Evolutionary conservation across 257 asterid genomes (phyloP), one percentile per base, ranked within the genome.

Genomic region (Solanum pennellii): DNA sequence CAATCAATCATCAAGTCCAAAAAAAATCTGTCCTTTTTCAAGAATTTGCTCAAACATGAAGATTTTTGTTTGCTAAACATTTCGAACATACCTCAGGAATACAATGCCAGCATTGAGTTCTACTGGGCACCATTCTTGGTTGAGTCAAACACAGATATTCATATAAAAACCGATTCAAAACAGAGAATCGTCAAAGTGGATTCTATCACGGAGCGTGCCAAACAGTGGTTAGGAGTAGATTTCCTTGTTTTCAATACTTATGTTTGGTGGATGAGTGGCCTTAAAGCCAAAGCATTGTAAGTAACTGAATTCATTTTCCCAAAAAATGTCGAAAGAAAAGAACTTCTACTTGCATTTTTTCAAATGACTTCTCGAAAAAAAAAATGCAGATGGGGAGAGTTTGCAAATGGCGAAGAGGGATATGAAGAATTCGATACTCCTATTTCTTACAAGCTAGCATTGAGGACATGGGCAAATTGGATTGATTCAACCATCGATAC

Each of bases 391-490:
- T 94, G 99, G 99, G 98, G 98, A 68, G 94, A 95, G 9, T 96
- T 96, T 90, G 91, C 94, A 3, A 96, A 96, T 84, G 98, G 98
- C 15, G 94, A 91, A 49, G 94, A 95, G 86, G 99, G 98, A 31
- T 94, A 90, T 45, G 94, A 96, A 88, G 97, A 94, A 86, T 47
- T 95, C 85, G 98, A 94, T 62, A 88, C 97, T 1, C 83, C 89
- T 5, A 90, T 95, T 86, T 90, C 99, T 3, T 96, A 96, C 91
- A 93, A 88, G 69, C 71, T 96, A 87, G 99, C 92, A 49, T 87
- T 96, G 59, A 94, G 92, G 73, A 95, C 99, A 87, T 96, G 99
- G 98, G 99, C 99, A 12, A 96, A 96, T 80, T 96, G 99, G 99
- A 93, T 96, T 62, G 99, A 95, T 87, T 94, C 99, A 25, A 94